Base-by-base conservation (phyloP, 345 rosid genomes). In the Chamaenerion angustifolium region DNA sequence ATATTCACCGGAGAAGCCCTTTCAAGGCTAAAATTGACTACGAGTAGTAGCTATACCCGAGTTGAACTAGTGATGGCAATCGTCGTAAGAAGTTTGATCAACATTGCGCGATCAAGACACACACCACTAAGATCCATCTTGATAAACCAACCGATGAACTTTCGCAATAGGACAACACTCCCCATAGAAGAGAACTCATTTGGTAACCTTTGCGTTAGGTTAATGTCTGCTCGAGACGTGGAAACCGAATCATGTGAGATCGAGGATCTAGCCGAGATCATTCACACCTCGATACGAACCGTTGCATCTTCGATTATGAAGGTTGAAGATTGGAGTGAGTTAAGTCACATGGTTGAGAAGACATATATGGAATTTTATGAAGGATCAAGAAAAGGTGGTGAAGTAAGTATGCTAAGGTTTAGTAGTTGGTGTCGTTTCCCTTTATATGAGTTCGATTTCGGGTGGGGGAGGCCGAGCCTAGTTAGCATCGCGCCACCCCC, bases 371-470 rank as follows among this genome's bases (percentile, higher is more conserved):
- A 43, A 11, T 9, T 12, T 11, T 45, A 16, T 31, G 64, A 56
- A 40, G 48, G 46, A 12, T 1, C 27, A 16, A 9, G 10, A 12
- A 51, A 51, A 48, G 61, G 57, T 10, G 55, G 62, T 21, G 37
- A 14, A 0, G 37, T 31, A 7, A 60, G 68, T 16, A 13, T 70
- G 12, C 63, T 64, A 10, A 9, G 49, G 3, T 65, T 59, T 50
- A 55, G 56, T 13, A 71, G 79, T 54, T 65, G 69, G 60, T 66
- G 73, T 31, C 58, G 59, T 12, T 71, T 74, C 3, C 72, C 76
- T 1, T 11, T 62, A 40, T 79, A 76, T 6, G 79, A 62, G 40
- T 62, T 60, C 1, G 79, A 82, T 54, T 82, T 73, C 12, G 79
- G 85, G 1, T 82, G 85, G 83, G 81, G 59, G 43, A n/a, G 12